Evolutionary conservation across 2,329 filamentous ascomycete species (phyloP), one percentile per base, ranked within the genome.

Genomic region (Chrysosporium keratinophilum): DNA sequence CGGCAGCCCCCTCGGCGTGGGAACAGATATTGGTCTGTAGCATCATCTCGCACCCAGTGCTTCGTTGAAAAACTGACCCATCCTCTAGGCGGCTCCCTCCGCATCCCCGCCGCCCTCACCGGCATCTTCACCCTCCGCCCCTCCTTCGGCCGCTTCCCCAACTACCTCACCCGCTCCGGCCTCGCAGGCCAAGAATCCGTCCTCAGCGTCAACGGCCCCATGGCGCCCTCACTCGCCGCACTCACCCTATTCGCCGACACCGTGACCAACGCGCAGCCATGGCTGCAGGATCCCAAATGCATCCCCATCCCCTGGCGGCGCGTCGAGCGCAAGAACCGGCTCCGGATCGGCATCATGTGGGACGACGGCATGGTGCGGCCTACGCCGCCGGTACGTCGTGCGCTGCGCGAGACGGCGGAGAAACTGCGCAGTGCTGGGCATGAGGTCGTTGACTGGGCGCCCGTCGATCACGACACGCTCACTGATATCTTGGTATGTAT

Each of bases 61-160:
- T n/a, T n/a, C n/a, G n/a, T n/a, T n/a, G n/a, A n/a, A 14, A 34
- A 9, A 39, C 34, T 12, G 34, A 20, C 15, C 23, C n/a, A 17
- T 42, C 2, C 44, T 45, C 19, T 23, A 59, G 78, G 63, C 58
- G 70, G 69, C 3, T 68, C 64, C 44, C 66, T 72, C 37, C 63
- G 70, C 31, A 70, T 72, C 48, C 70, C 70, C 3, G 62, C 64
- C 46, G 78, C 74, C 2, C 82, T 81, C 67, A 79, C 81, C 54
- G 72, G 72, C 34, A 44, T 70, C 1, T 76, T 70, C 54, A 78
- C 78, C 1, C 62, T 83, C 14, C 72, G 78, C 33, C 79, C 80
- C 0, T 79, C 76, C 0, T 59, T 67, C 1, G 79, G 79, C 0
- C 69, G 80, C n/a, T 66, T 82, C 1, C 74, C 74, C 0, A 80